Evolutionary conservation across 179 eudicot genomes (phyloP).

Genomic region (Spinacia oleracea): DNA sequence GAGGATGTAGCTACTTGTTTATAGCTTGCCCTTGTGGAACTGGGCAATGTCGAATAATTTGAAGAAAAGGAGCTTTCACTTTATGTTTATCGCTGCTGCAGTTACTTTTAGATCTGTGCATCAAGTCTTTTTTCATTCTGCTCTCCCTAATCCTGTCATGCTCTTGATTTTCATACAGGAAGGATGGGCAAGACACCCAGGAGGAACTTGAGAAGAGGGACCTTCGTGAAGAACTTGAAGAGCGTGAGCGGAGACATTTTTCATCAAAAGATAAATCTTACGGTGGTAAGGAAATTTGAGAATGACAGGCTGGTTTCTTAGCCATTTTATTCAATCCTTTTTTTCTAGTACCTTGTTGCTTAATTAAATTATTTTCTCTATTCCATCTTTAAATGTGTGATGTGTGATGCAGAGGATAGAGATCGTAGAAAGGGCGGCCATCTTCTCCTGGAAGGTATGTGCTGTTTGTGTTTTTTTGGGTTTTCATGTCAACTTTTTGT

Average conservation of each 20-base stretch:
- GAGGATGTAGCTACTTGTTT: too few relatives aligned
- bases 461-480: not conserved
- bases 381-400: conserved; percentile 57
- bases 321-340: conserved; percentile 28
- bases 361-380: not conserved
- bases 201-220: conserved; percentile 87
- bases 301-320: not conserved
- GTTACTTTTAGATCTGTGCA: not conserved
- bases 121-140: not conserved
- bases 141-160: not conserved
- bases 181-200: conserved; percentile 86
- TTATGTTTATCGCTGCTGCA: not conserved
- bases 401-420: conserved; percentile 71
- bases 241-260: conserved; percentile 83
- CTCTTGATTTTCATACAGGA: conserved; percentile 37
- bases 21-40: too few relatives aligned
- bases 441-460: conserved; percentile 80
- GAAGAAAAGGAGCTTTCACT: too few relatives aligned
- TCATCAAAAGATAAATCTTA: conserved; percentile 66
- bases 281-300: conserved; percentile 32
- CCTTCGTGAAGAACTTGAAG: conserved; percentile 82
- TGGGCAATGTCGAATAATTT: too few relatives aligned
- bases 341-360: conserved; percentile 34
- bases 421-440: conserved; percentile 82
- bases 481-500: too few relatives aligned